Evolutionary conservation across 768 basidiomycete species (phyloP).

Genomic region (Lactarius sp.): DNA sequence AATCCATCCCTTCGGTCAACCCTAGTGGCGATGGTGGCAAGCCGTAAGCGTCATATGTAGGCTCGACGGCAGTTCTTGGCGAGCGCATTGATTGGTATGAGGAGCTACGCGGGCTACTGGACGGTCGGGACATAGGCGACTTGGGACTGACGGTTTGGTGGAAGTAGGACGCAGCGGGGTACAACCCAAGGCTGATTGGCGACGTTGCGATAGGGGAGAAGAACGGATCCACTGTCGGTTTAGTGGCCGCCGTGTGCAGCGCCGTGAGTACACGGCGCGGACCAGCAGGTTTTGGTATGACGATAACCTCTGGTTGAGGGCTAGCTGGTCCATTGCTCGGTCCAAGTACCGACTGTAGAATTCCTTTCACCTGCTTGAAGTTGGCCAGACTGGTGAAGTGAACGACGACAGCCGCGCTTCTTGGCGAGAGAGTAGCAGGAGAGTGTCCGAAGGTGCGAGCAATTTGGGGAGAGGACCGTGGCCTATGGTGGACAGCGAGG

Average conservation of each 20-base stretch:
- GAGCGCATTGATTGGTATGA: conserved; percentile 63
- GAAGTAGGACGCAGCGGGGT: conserved; percentile 44
- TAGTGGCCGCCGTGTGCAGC: conserved; percentile 83
- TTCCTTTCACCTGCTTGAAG: conserved; percentile 84
- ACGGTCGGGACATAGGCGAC: conserved; percentile 44
- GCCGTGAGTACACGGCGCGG: conserved; percentile 91
- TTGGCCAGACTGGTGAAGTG: conserved; percentile 91
- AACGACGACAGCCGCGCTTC: conserved; percentile 54
- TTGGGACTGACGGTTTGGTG: conserved; percentile 33
- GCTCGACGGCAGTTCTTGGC: conserved; percentile 36
- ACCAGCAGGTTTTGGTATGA: conserved; percentile 95
- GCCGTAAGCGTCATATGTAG: conserved; percentile 35
- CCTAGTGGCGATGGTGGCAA: conserved; percentile 67
- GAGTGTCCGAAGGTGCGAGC: conserved; percentile 47
- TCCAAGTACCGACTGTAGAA: conserved; percentile 62
- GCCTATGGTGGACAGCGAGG: conserved; percentile 60
- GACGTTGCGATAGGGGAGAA: conserved; percentile 94
- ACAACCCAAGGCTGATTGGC: conserved; percentile 70
- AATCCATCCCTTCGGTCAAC: conserved; percentile 70
- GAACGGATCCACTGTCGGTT: conserved; percentile 84
- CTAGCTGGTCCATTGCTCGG: conserved; percentile 42
- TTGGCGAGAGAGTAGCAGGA: conserved; percentile 31
- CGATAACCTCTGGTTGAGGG: conserved; percentile 83
- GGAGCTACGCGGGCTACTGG: conserved; percentile 45
- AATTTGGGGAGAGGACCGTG: conserved; percentile 78